Conservation (phyloP, 441 rosid genomes). For the Flueggea neowawraea region DNA sequence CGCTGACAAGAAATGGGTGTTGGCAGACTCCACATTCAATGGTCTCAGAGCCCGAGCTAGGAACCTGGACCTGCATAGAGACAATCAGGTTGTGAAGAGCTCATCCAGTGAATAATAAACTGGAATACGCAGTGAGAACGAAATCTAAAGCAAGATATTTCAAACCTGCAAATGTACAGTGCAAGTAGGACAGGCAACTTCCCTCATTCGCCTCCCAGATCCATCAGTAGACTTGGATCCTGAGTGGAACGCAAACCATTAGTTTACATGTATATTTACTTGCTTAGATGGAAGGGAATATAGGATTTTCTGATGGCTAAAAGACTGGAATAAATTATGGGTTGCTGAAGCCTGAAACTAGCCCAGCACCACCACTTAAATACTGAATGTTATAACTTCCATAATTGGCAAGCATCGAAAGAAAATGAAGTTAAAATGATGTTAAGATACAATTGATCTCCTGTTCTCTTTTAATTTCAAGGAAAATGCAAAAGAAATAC, state of each 20-base stretch:
- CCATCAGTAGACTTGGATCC: conserved; percentile 69
- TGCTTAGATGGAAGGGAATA: neutral
- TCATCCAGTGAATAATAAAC: neutral
- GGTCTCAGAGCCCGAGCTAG: conserved; percentile 95
- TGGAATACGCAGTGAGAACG: too few relatives aligned
- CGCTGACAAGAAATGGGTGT: conserved; percentile 92
- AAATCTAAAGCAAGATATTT: conserved; percentile 9
- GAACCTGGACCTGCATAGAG: conserved; percentile 85
- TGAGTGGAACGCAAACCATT: conserved; percentile 16
- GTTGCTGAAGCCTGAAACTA: too few relatives aligned
- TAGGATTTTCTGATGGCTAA: neutral
- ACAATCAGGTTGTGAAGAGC: neutral
- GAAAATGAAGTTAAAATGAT: neutral
- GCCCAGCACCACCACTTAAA: neutral
- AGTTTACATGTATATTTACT: neutral
- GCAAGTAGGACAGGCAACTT: conserved; percentile 97
- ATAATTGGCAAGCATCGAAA: neutral
- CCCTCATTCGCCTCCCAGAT: conserved; percentile 86
- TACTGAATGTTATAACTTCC: neutral
- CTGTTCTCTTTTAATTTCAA: too few relatives aligned
- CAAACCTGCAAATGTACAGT: conserved; percentile 96
- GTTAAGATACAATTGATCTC: too few relatives aligned
- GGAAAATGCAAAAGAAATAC: neutral
- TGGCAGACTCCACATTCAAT: conserved; percentile 99
- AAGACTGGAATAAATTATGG: neutral